phyloP scores from a whole-genome alignment of 495 filamentous ascomycete species.

The Poronia punctata region DNA sequence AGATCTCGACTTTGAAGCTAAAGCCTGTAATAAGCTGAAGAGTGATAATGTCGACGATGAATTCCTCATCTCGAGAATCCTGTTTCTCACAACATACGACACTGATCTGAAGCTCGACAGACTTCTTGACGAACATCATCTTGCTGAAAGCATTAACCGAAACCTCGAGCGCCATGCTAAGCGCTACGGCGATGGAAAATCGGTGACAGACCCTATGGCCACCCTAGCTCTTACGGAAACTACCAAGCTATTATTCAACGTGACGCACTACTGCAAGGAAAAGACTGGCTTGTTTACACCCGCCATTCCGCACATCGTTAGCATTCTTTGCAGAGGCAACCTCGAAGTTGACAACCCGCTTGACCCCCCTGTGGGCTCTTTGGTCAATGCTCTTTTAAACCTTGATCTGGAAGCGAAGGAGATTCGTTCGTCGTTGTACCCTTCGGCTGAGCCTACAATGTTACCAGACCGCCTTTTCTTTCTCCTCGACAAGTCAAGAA shows the following conservation, averaged over 20 bases:
- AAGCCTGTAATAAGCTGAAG: slow-evolving; percentile 66
- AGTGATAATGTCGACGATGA: slow-evolving; percentile 78
- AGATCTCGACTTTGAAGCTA: slow-evolving; percentile 65
- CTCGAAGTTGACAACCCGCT: slow-evolving; percentile 31
- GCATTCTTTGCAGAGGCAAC: slow-evolving; percentile 49
- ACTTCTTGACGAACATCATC: slow-evolving; percentile 60
- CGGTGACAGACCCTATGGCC: slow-evolving; percentile 53
- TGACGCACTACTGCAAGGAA: slow-evolving; percentile 63
- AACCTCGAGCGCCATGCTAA: slow-evolving; percentile 63
- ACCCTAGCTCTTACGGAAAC: slow-evolving; percentile 77
- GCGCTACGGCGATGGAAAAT: slow-evolving; percentile 16
- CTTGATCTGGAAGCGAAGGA: slow-evolving; percentile 52
- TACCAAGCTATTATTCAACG: slow-evolving; percentile 83
- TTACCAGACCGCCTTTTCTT: slow-evolving; percentile 64
- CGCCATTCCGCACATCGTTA: slow-evolving; percentile 65
- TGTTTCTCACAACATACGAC: slow-evolving; percentile 82
- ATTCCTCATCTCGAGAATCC: slow-evolving; percentile 73
- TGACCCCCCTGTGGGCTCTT: slow-evolving; percentile 41
- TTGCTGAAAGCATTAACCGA: slow-evolving; percentile 61
- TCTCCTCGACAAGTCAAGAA: slow-evolving; percentile 62
- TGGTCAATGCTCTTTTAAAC: slow-evolving; percentile 77
- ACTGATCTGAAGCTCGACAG: slow-evolving; percentile 61
- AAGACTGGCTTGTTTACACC: slow-evolving; percentile 52
- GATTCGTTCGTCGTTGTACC: slow-evolving; percentile 52
- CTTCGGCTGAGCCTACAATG: slow-evolving; percentile 50